Evolutionary conservation across 352 stramenopile genomes (phyloP), one percentile per base, ranked within the genome.

Genomic region (Globisporangium paroecandrum): DNA sequence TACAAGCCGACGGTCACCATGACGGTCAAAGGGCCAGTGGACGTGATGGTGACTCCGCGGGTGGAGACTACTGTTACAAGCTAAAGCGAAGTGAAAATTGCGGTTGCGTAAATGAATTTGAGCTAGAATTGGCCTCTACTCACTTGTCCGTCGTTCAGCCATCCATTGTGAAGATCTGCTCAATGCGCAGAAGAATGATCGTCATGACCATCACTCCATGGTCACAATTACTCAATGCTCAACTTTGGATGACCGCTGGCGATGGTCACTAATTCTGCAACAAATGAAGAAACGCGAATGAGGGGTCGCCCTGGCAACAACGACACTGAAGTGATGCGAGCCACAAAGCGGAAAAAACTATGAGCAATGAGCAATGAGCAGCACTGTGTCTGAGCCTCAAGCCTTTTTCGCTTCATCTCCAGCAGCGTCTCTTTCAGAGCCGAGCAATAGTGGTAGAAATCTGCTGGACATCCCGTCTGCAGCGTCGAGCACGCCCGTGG

Each of bases 1-100:
- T 90, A 87, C 66, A 75, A 75, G 36, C 72, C 85, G 54, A 76
- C 79, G 25, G 62, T 88, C 32, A 81, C 75, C 25, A 77, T 72
- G 10, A 75, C 76, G 0, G 70, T 86, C 4, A 82, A 77, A 53
- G 78, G 77, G 0, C 61, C 67, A 36, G 62, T 88, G 61, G 12
- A 64, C 38, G 34, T 15, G 24, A 3, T 20, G 20, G 8, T 47
- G n/a, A 34, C 9, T 1, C 27, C 53, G 3, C 36, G 47, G 20
- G 3, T 24, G 43, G 7, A 20, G 18, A 9, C 15, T 49, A n/a
- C 15, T 49, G 8, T 20, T 8, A 3, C 15, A n/a, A 9, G 6
- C 18, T 49, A 10, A 49, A 49, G 38, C 0, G 38, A 20, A 8
- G 15, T 22, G 41, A 49, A n/a, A 18, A n/a, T 49, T 20, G 41